A percentile compares a stretch with the other conserved stretches of the same genome.
Evolutionary conservation across 371 early-diverging fungal genomes (phyloP).

Genomic region (Mucor circinelloides): DNA sequence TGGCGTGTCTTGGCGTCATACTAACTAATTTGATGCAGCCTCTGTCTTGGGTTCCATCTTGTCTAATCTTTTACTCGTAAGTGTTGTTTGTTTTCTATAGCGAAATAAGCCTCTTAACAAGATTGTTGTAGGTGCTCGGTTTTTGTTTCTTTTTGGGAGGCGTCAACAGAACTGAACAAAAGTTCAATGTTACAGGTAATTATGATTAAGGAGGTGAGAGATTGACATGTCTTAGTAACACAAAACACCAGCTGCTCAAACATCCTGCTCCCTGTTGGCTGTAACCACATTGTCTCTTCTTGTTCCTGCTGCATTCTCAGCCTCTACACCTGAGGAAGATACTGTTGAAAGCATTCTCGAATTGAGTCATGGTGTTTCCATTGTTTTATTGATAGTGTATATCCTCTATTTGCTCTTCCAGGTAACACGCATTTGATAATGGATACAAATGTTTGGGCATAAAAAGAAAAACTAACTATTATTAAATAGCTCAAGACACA

Average conservation of each 20-base stretch:
- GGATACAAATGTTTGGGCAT: neutral
- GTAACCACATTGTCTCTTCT: conserved; percentile 77
- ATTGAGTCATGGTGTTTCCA: conserved; percentile 72
- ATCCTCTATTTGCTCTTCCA: conserved; percentile 76
- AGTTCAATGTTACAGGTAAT: conserved; percentile 47
- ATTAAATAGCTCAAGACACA: conserved; percentile 65
- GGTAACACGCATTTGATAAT: conserved; percentile 4
- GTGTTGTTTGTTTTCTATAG: neutral
- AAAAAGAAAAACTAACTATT: neutral
- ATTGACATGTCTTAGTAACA: neutral
- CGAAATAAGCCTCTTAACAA: neutral
- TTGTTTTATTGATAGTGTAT: conserved; percentile 78
- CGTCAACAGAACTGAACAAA: conserved; percentile 32
- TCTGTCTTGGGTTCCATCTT: conserved; percentile 49
- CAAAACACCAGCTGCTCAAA: conserved; percentile 63
- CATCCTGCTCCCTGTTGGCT: conserved; percentile 75
- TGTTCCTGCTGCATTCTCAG: conserved; percentile 81
- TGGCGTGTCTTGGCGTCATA: neutral
- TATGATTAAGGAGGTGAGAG: neutral
- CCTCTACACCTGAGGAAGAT: conserved; percentile 35
- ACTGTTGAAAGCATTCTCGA: conserved; percentile 49
- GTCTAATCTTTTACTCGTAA: conserved; percentile 48
- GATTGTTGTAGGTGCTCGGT: conserved; percentile 31
- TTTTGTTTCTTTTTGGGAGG: conserved; percentile 39
- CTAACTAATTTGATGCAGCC: conserved; percentile 19